Base-by-base conservation (phyloP, 2,329 filamentous ascomycete genomes). In the Sporothrix schenckii region DNA sequence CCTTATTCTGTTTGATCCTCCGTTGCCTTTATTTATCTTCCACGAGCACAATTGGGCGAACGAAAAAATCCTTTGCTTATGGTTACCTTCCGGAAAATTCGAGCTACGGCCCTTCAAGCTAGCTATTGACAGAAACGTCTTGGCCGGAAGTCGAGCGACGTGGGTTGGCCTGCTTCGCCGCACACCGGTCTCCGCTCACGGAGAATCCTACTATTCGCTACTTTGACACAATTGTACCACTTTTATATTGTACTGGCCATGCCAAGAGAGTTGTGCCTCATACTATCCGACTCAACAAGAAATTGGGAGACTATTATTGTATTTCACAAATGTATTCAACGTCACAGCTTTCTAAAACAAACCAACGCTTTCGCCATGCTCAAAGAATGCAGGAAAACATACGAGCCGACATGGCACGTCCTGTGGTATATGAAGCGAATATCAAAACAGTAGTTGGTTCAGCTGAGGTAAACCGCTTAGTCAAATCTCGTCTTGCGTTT, bases 401-500 rank as follows among this genome's bases (percentile, higher is more conserved):
- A 24, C 3, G 21, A 16, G 34, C 19, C 5, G 13, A 41, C 7
- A 34, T 34, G 34, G 34, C 6, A 34, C 27, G 27, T 3, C 3
- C 34, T 7, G 34, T 34, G 34, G 34, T 7, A 34, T 34, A 9
- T 34, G 7, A 34, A 34, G 34, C 34, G 34, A 3, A 34, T 34
- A 9, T 34, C 3, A 34, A 34, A 9, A 34, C 4, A 34, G 5
- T 9, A 34, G 34, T 34, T 5, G 7, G 34, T 6, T 34, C 34
- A 34, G 34, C 34, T 7, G 6, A 6, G 34, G 19, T 41, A 21
- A 9, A 21, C 4, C n/a, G 10, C 21, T 56, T 19, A 69, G 69
- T 80, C 79, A 63, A 80, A 80, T 53, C 79, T 77, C 56, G 78
- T 76, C 74, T 79, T 80, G 63, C 79, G 76, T 71, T 79, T 80